These are phyloP conservation scores for Aspergillus transmontanensis DNA, from an alignment of 2,329 filamentous ascomycete species.

Conservation along the genomic window DNA sequence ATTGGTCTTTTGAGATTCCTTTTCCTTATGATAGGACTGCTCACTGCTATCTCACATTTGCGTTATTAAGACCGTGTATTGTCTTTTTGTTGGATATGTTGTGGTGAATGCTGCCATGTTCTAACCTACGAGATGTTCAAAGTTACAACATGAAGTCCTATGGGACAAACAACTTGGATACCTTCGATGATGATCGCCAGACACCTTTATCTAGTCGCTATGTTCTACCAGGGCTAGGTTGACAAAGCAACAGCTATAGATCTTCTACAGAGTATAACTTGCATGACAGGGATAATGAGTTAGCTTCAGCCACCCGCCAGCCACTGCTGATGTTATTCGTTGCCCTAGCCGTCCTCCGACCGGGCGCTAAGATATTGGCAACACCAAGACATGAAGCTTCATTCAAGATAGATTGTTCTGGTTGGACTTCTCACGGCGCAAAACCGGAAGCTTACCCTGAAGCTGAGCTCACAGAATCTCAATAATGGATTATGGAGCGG, in stretches of 20 bases:
- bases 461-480: background rate
- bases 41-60: background rate
- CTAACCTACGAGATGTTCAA: background rate
- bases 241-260: too few relatives aligned
- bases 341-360: background rate
- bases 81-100: too few relatives aligned
- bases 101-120: background rate
- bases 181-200: too few relatives aligned
- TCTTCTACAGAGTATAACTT: background rate
- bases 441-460: background rate
- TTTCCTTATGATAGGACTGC: background rate
- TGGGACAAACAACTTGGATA: too few relatives aligned
- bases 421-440: background rate
- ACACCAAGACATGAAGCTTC: background rate
- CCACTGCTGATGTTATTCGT: background rate
- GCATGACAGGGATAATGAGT: background rate
- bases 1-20: too few relatives aligned
- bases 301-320: background rate
- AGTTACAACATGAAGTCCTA: too few relatives aligned
- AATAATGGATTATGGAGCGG: background rate
- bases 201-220: too few relatives aligned
- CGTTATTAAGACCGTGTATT: background rate
- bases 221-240: too few relatives aligned
- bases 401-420: background rate
- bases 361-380: background rate